phyloP scores from a whole-genome alignment of 1,284 basidiomycete species.

The Leccinum griseonigrum region DNA sequence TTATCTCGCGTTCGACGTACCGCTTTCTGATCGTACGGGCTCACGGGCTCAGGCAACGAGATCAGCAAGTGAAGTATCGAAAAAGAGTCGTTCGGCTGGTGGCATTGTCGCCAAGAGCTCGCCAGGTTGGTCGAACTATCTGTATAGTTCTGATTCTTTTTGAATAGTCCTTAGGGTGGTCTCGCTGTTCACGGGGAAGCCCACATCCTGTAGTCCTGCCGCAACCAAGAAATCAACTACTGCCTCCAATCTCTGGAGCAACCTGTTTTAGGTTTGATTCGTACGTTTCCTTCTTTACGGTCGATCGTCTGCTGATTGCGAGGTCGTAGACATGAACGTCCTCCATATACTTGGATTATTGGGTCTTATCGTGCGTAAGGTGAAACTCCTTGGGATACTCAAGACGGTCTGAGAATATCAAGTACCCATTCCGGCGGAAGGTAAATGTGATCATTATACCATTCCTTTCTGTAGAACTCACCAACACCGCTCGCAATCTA shows the following conservation, averaged over 20 bases:
- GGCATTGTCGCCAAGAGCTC: slow-evolving; percentile 24
- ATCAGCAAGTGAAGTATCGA: slow-evolving; percentile 19
- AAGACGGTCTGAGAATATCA: slow-evolving; percentile 47
- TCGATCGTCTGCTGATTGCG: slow-evolving; percentile 1
- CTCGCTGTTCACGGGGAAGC: slow-evolving; percentile 33
- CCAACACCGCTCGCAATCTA: slow-evolving; percentile 47
- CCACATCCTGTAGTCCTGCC: slow-evolving; percentile 7
- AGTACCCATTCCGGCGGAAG: slow-evolving; percentile 44
- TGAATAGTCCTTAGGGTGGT: slow-evolving; percentile 35
- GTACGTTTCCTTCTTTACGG: slow-evolving; percentile 12
- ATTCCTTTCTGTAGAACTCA: background rate
- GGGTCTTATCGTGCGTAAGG: slow-evolving; percentile 49
- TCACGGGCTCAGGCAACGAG: slow-evolving; percentile 8
- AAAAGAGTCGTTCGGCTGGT: slow-evolving; percentile 26
- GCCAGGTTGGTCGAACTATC: slow-evolving; percentile 38
- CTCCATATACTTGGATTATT: slow-evolving; percentile 64
- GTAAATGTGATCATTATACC: slow-evolving; percentile 31
- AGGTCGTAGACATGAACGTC: slow-evolving; percentile 48
- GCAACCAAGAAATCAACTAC: slow-evolving; percentile 22
- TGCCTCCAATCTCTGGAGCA: slow-evolving; percentile 38
- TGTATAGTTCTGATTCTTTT: background rate
- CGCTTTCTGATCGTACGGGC: background rate
- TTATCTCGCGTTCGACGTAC: background rate
- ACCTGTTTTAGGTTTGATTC: slow-evolving; percentile 14
- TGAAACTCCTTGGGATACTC: slow-evolving; percentile 51